phyloP scores from a whole-genome alignment of 495 filamentous ascomycete genomes.

The Aspergillus bridgeri region DNA sequence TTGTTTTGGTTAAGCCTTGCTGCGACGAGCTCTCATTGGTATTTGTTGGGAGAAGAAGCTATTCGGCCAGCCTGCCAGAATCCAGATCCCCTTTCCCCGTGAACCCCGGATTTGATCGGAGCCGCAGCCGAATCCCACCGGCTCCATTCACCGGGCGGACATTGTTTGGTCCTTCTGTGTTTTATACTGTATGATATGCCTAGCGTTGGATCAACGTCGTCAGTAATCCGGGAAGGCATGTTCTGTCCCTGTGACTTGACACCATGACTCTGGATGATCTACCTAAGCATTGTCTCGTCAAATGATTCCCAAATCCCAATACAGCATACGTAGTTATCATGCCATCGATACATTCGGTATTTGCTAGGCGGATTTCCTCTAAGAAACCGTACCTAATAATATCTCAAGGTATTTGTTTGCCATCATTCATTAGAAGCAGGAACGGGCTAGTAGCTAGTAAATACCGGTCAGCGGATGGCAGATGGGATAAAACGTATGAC shows the following conservation, averaged over 20 bases:
- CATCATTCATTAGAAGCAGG: neutral
- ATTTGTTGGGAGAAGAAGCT: neutral
- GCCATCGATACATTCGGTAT: neutral
- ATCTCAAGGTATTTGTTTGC: too few relatives aligned
- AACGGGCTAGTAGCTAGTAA: neutral
- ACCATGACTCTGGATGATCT: too few relatives aligned
- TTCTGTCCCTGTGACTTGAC: too few relatives aligned
- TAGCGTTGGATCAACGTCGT: too few relatives aligned
- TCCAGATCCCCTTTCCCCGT: neutral
- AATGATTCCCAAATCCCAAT: neutral
- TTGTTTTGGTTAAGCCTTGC: neutral
- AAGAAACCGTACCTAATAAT: too few relatives aligned
- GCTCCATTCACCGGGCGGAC: neutral
- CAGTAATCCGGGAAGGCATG: too few relatives aligned
- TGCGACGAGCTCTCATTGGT: neutral
- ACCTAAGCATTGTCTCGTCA: neutral
- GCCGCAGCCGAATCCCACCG: too few relatives aligned
- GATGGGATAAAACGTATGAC: neutral
- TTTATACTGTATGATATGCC: too few relatives aligned
- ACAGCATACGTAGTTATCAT: neutral
- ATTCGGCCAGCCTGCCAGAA: neutral
- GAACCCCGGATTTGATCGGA: neutral
- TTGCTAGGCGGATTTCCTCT: neutral
- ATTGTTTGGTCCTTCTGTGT: too few relatives aligned
- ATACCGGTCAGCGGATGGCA: neutral